phyloP scores from a whole-genome alignment of 2,329 filamentous ascomycete species.

The Calonectria honghensis region DNA sequence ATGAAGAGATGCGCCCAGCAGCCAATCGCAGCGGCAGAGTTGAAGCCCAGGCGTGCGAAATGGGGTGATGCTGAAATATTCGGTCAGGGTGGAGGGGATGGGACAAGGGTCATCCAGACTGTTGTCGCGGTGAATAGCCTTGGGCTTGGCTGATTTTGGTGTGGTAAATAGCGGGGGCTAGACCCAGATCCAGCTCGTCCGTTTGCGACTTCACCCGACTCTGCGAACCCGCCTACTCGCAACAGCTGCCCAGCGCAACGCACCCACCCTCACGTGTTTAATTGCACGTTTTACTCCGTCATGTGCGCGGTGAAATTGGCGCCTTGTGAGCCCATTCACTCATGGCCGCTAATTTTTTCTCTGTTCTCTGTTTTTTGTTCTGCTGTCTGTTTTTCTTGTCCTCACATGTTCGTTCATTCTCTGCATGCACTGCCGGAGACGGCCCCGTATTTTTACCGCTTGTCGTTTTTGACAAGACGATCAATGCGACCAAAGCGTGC shows the following conservation, averaged over 20 bases:
- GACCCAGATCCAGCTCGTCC: constrained; percentile 21
- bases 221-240: background rate
- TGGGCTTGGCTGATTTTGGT: constrained; percentile 29
- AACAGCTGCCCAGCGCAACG: background rate
- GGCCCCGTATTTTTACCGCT: constrained; percentile 4
- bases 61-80: constrained; percentile 52
- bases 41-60: constrained; percentile 51
- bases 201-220: constrained; percentile 32
- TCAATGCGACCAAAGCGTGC: constrained; percentile 33
- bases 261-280: constrained; percentile 6
- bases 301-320: background rate
- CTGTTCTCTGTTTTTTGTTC: background rate
- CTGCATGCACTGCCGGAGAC: background rate
- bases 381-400: background rate
- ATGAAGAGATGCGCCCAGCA: constrained; percentile 44
- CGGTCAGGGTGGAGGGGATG: constrained; percentile 40
- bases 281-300: background rate
- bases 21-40: constrained; percentile 55
- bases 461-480: constrained; percentile 4
- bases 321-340: background rate
- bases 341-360: background rate
- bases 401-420: background rate
- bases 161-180: constrained; percentile 13
- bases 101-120: constrained; percentile 38
- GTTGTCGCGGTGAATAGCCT: constrained; percentile 49